Percentiles rank a stretch among this genome's conserved stretches.
Evolutionary conservation across 371 early-diverging fungal genomes (phyloP).

Genomic region (Batkoa obscura): DNA sequence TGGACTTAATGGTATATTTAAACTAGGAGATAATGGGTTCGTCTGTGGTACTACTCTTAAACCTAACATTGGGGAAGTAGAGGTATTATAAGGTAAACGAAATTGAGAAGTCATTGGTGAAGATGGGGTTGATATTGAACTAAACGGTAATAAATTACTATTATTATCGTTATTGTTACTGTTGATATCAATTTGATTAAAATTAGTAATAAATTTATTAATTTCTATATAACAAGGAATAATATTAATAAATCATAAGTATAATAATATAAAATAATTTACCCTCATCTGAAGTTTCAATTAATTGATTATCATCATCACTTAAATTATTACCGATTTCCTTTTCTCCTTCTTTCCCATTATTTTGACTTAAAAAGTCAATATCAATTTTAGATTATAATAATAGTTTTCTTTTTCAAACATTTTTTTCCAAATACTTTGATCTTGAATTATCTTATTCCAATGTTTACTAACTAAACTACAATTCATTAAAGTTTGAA

Average conservation of each 20-base stretch:
- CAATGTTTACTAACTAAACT: conserved; percentile 37
- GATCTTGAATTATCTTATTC: conserved; percentile 32
- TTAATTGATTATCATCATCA: not conserved
- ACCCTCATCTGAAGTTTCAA: not conserved
- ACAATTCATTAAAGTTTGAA: conserved; percentile 20
- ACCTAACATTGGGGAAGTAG: not conserved
- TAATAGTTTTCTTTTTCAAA: conserved; percentile 28
- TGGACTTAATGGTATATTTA: no score
- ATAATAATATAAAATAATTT: no score
- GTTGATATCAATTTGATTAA: not conserved
- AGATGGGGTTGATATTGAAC: not conserved
- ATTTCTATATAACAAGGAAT: no score
- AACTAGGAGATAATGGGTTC: no score
- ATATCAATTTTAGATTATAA: conserved; percentile 22
- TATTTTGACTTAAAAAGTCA: not conserved
- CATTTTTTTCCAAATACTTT: conserved; percentile 38
- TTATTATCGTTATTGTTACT: not conserved
- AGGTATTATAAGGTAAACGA: not conserved
- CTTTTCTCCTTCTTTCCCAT: not conserved
- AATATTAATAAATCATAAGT: no score
- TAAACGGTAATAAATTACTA: not conserved
- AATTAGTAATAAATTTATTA: not conserved
- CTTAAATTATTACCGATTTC: not conserved
- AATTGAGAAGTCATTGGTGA: not conserved
- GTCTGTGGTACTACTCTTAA: no score